Evolutionary conservation across 495 filamentous ascomycete genomes (phyloP).

Genomic region (Trichoderma virens): DNA sequence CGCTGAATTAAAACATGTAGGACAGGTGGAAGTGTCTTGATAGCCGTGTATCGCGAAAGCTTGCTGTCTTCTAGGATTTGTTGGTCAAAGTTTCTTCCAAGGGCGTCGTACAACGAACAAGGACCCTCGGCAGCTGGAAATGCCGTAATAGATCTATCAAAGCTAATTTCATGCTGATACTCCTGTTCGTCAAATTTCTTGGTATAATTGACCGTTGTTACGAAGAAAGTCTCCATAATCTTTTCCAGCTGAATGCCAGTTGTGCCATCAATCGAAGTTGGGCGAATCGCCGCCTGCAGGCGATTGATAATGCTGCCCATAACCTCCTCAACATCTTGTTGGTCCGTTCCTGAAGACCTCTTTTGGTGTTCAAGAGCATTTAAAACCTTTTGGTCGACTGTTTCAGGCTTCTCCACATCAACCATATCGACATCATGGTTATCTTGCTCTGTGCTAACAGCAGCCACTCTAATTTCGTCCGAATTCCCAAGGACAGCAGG

Average conservation of each 20-base stretch:
- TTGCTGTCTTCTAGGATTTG: slow-evolving; percentile 58
- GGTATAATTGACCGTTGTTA: slow-evolving; percentile 36
- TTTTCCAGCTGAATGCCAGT: slow-evolving; percentile 65
- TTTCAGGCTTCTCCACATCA: slow-evolving; percentile 16
- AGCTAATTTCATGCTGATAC: slow-evolving; percentile 26
- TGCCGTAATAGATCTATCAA: slow-evolving; percentile 33
- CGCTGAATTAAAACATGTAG: slow-evolving; percentile 85
- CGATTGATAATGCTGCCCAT: slow-evolving; percentile 87
- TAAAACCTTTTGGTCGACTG: slow-evolving; percentile 35
- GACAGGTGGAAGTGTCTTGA: slow-evolving; percentile 70
- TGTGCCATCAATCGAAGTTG: slow-evolving; percentile 44
- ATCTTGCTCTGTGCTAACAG: slow-evolving; percentile 14
- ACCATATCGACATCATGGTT: slow-evolving; percentile 19
- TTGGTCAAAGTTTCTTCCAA: slow-evolving; percentile 76
- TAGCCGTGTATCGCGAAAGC: slow-evolving; percentile 64
- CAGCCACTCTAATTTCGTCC: neutral
- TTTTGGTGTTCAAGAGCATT: slow-evolving; percentile 35
- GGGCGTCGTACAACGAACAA: slow-evolving; percentile 69
- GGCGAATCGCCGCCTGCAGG: slow-evolving; percentile 77
- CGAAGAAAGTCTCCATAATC: slow-evolving; percentile 57
- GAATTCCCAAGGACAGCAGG: neutral
- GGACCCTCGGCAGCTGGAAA: slow-evolving; percentile 25
- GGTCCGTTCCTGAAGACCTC: slow-evolving; percentile 33
- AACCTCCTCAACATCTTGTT: slow-evolving; percentile 93
- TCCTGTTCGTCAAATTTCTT: slow-evolving; percentile 27